Evolutionary conservation across 2,329 filamentous ascomycete genomes (phyloP).

Genomic region (Cordyceps fumosorosea): DNA sequence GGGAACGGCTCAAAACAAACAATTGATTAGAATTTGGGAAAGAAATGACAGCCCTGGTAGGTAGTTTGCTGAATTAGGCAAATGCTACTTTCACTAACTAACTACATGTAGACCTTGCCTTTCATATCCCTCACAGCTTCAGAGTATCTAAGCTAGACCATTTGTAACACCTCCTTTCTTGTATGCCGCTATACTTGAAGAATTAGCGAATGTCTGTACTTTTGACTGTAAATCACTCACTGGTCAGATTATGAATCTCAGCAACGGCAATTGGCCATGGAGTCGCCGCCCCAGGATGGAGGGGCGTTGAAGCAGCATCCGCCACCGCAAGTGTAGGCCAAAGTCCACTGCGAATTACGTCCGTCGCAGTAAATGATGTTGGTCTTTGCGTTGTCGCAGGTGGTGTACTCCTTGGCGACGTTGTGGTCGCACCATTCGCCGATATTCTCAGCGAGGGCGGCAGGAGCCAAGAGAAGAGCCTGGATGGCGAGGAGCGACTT

Average conservation of each 20-base stretch:
- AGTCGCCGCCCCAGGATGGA: not conserved
- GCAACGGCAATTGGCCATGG: not conserved
- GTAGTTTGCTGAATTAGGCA: not conserved
- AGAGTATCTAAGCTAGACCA: not conserved
- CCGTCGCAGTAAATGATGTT: not conserved
- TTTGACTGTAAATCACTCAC: not conserved
- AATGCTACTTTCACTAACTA: not conserved
- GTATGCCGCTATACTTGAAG: not conserved
- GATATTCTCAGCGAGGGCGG: not conserved
- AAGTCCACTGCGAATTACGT: not conserved
- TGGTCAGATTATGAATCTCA: not conserved
- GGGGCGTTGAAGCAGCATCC: not conserved
- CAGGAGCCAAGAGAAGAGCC: not conserved
- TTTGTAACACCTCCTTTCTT: not conserved
- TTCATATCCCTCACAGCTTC: not conserved
- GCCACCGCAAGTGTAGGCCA: not conserved
- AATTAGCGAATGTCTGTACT: not conserved
- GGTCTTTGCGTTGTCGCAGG: not conserved
- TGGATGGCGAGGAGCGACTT: conserved; percentile 29
- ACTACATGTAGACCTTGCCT: not conserved
- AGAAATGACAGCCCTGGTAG: not conserved
- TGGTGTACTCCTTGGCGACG: not conserved
- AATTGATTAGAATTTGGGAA: not conserved
- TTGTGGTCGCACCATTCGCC: not conserved
- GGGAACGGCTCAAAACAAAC: not conserved